These are phyloP conservation scores for Nakazawaea peltata DNA, from an alignment of 805 yeast genomes.

Conservation along the genomic window DNA sequence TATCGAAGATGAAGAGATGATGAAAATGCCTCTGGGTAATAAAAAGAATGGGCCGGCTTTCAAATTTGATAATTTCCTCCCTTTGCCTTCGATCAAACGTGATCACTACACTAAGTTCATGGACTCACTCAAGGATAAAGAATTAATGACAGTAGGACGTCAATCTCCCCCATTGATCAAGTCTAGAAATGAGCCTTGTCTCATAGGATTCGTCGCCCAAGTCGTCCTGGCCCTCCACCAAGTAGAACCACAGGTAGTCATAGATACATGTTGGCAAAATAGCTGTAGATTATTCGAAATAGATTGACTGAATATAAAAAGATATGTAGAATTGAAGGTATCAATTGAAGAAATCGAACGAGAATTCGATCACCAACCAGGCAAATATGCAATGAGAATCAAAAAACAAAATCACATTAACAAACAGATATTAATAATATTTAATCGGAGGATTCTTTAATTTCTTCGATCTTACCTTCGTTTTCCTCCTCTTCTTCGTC, in stretches of 20 bases:
- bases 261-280: slow-evolving; percentile 44
- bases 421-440: too few relatives aligned
- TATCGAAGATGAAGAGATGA: background rate
- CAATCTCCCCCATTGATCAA: slow-evolving; percentile 45
- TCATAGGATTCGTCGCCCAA: slow-evolving; percentile 72
- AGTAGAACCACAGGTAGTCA: slow-evolving; percentile 32
- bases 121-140: slow-evolving; percentile 14
- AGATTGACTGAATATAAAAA: too few relatives aligned
- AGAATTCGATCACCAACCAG: too few relatives aligned
- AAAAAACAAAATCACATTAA: too few relatives aligned
- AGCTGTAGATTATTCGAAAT: slow-evolving; percentile 36
- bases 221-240: slow-evolving; percentile 43
- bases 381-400: too few relatives aligned
- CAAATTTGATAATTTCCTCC: slow-evolving; percentile 42
- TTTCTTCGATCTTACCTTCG: too few relatives aligned
- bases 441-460: too few relatives aligned
- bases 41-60: slow-evolving; percentile 16
- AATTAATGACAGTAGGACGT: slow-evolving; percentile 16
- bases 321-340: too few relatives aligned
- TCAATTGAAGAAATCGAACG: too few relatives aligned
- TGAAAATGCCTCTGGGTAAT: slow-evolving; percentile 5
- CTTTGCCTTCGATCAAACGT: slow-evolving; percentile 58
- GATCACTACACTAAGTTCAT: slow-evolving; percentile 39
- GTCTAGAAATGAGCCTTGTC: slow-evolving; percentile 90
- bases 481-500: slow-evolving; percentile 17